Conservation (phyloP, 208 protist species). For the Jaenimonas drosophilae region DNA sequence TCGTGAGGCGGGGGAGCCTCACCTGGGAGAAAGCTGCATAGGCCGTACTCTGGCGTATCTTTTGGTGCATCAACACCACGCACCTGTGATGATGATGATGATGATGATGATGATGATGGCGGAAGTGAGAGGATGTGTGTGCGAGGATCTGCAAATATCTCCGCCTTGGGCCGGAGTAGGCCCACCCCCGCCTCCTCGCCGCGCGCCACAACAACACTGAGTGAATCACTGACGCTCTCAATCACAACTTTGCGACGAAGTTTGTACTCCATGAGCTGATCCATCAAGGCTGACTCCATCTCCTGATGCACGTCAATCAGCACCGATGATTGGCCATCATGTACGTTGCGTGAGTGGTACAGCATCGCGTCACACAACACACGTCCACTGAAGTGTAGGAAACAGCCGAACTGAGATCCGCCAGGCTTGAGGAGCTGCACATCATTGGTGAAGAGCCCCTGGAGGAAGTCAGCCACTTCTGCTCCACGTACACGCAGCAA, state of each 20-base stretch:
- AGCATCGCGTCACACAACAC: slow-evolving; percentile 77
- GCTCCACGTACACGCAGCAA: slow-evolving; percentile 49
- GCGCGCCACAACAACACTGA: slow-evolving; percentile 33
- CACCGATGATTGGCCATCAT: slow-evolving; percentile 25
- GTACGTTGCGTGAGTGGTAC: slow-evolving; percentile 24
- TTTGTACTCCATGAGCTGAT: slow-evolving; percentile 64
- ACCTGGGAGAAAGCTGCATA: slow-evolving; percentile 7
- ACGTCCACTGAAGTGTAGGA: slow-evolving; percentile 70
- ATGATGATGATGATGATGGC: too few species aligned
- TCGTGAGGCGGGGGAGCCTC: not conserved
- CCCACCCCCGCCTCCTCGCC: not conserved
- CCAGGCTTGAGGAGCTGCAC: slow-evolving; percentile 35
- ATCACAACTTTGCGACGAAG: slow-evolving; percentile 73
- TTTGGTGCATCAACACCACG: not conserved
- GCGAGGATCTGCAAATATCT: slow-evolving; percentile 56
- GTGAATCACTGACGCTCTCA: slow-evolving; percentile 28
- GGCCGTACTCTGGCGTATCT: too few species aligned
- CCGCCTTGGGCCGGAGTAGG: slow-evolving; percentile 1
- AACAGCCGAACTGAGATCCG: slow-evolving; percentile 69
- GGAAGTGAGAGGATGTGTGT: too few species aligned
- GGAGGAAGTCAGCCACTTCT: slow-evolving; percentile 58
- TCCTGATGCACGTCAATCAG: slow-evolving; percentile 53
- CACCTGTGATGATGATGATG: not conserved
- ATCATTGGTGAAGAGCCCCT: slow-evolving; percentile 80
- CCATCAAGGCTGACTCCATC: slow-evolving; percentile 17